Evolutionary conservation across 495 filamentous ascomycete species (phyloP).

Genomic region (Hypoxylon lenormandii): DNA sequence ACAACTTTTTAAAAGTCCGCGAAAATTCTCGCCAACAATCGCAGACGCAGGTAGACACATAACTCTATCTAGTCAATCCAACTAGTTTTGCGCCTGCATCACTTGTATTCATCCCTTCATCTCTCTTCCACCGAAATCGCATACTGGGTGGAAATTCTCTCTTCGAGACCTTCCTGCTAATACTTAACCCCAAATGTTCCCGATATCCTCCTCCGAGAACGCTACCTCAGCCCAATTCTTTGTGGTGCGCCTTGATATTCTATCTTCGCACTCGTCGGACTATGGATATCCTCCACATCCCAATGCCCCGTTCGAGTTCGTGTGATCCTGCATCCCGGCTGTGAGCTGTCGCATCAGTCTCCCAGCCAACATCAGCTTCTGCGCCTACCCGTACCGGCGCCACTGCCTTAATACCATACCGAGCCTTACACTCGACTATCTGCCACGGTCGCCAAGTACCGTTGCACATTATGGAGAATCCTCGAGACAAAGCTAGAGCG

Average conservation of each 20-base stretch:
- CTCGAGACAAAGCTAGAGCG: conserved; percentile 43
- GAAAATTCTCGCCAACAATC: conserved; percentile 1
- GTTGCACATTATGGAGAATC: conserved; percentile 41
- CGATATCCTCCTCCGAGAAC: conserved; percentile 47
- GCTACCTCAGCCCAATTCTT: conserved; percentile 37
- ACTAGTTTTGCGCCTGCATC: no score
- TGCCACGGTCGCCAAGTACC: conserved; percentile 3
- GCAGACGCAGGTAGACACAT: no score
- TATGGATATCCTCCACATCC: conserved; percentile 51
- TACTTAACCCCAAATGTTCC: conserved; percentile 49
- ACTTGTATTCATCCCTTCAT: no score
- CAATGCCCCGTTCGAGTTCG: conserved; percentile 45
- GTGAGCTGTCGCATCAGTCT: conserved; percentile 49
- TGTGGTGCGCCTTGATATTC: conserved; percentile 35
- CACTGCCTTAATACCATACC: conserved; percentile 17
- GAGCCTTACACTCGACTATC: conserved; percentile 20
- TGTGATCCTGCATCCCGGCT: conserved; percentile 50
- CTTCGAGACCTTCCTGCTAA: conserved; percentile 37
- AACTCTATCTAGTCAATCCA: no score
- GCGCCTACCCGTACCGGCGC: conserved; percentile 40
- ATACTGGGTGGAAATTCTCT: conserved; percentile 8
- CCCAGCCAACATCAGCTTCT: conserved; percentile 30
- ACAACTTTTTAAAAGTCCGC: conserved; percentile 6
- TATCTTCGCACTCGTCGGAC: conserved; percentile 37
- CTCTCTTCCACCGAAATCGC: conserved; percentile 4